Conservation (phyloP, 331 rosid genomes). For the Rhamnella rubrinervis region DNA sequence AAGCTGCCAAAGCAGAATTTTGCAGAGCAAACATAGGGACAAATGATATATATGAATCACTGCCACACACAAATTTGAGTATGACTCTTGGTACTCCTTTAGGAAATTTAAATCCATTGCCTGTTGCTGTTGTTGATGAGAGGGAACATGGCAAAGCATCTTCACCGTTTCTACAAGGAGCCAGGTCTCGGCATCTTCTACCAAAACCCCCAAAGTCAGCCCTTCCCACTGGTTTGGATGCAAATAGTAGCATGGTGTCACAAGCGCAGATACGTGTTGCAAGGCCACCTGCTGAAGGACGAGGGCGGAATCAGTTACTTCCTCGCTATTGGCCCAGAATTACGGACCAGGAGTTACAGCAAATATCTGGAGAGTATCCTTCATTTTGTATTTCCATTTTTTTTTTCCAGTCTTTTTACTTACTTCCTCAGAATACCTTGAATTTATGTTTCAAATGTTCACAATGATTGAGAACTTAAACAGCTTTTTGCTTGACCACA, state of each 20-base stretch:
- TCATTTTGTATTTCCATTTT: not conserved
- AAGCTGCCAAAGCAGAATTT: conserved; percentile 54
- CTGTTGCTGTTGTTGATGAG: conserved; percentile 51
- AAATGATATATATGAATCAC: conserved; percentile 64
- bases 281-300: conserved; percentile 99
- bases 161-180: conserved; percentile 54
- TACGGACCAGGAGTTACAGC: conserved; percentile 96
- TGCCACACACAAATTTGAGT: conserved; percentile 72
- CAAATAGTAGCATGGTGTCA: conserved; percentile 59
- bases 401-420: not conserved
- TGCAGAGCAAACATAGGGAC: conserved; percentile 49
- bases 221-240: conserved; percentile 57
- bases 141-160: conserved; percentile 62
- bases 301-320: conserved; percentile 97
- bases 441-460: not conserved
- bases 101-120: conserved; percentile 52
- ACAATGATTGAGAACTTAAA: not conserved
- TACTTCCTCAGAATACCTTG: conserved; percentile 7
- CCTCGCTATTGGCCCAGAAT: conserved; percentile 99
- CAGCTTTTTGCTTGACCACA: conserved; percentile 54
- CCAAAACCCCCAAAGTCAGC: conserved; percentile 85
- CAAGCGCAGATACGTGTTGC: conserved; percentile 95
- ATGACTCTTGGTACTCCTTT: conserved; percentile 65
- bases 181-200: conserved; percentile 77
- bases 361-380: conserved; percentile 99